phyloP scores from a whole-genome alignment of 768 basidiomycete species.

The Lyophyllum decastes region DNA sequence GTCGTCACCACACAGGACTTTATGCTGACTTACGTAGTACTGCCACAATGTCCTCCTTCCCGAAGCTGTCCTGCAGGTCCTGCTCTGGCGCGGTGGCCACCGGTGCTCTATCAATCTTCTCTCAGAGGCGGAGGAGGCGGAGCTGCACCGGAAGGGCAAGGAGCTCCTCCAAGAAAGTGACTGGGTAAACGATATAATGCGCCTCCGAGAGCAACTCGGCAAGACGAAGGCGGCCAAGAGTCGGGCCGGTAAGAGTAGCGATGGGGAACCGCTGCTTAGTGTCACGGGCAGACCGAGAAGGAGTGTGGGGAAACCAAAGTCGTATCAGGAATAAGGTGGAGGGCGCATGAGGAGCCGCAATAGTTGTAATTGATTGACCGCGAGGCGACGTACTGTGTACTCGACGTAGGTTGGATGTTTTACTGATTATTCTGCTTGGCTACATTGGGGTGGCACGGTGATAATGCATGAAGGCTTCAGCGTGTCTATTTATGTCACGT shows the following conservation, averaged over 20 bases:
- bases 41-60: slow-evolving; percentile 72
- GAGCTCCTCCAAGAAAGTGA: slow-evolving; percentile 54
- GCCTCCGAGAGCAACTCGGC: slow-evolving; percentile 35
- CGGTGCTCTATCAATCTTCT: slow-evolving; percentile 54
- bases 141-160: slow-evolving; percentile 50
- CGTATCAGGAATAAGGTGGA: slow-evolving; percentile 25
- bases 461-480: no score
- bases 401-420: neutral
- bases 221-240: slow-evolving; percentile 22
- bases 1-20: no score
- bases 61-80: slow-evolving; percentile 69
- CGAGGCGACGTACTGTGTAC: neutral
- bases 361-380: neutral
- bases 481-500: no score
- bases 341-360: neutral
- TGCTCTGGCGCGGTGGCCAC: slow-evolving; percentile 69
- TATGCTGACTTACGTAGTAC: slow-evolving; percentile 58
- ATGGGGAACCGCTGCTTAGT: slow-evolving; percentile 5
- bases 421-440: no score
- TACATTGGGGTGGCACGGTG: no score
- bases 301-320: slow-evolving; percentile 21
- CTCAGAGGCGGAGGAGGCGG: slow-evolving; percentile 52
- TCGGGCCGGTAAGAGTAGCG: neutral
- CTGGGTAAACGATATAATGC: slow-evolving; percentile 68
- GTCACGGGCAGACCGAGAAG: slow-evolving; percentile 26